phyloP scores from a whole-genome alignment of 805 yeast genomes.

The Kuraishia cidri region DNA sequence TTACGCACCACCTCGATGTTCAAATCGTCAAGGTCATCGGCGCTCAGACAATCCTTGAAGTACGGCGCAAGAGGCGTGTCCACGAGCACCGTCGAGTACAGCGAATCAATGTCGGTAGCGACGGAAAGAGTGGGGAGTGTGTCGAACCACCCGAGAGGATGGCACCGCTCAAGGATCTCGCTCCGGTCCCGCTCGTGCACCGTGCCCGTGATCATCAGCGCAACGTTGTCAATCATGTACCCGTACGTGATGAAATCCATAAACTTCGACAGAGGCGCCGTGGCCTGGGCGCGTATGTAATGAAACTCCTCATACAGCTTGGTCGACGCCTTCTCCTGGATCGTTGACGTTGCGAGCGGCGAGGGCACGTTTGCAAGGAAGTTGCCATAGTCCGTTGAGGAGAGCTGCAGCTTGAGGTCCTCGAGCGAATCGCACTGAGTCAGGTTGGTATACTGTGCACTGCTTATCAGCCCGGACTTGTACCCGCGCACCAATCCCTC shows the following conservation, averaged over 20 bases:
- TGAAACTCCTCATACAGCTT: slow-evolving; percentile 79
- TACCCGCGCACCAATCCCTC: slow-evolving; percentile 96
- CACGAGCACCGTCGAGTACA: slow-evolving; percentile 84
- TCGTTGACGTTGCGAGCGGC: slow-evolving; percentile 77
- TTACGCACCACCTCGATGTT: slow-evolving; percentile 94
- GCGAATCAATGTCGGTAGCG: slow-evolving; percentile 90
- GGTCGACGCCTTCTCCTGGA: slow-evolving; percentile 69
- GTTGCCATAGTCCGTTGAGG: slow-evolving; percentile 94
- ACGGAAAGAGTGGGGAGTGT: slow-evolving; percentile 91
- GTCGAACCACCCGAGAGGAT: slow-evolving; percentile 98
- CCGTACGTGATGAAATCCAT: slow-evolving; percentile 92
- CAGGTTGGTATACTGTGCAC: slow-evolving; percentile 80
- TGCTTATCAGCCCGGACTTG: slow-evolving; percentile 69
- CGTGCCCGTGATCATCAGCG: slow-evolving; percentile 93
- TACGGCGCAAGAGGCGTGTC: slow-evolving; percentile 98
- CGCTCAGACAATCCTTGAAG: slow-evolving; percentile 80
- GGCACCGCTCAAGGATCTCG: slow-evolving; percentile 85
- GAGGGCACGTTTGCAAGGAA: slow-evolving; percentile 77
- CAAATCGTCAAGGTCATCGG: slow-evolving; percentile 86
- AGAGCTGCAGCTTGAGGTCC: slow-evolving; percentile 86
- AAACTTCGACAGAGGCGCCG: slow-evolving; percentile 70
- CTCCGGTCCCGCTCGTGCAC: slow-evolving; percentile 87
- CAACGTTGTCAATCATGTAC: slow-evolving; percentile 97
- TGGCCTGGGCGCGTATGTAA: slow-evolving; percentile 77
- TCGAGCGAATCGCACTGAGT: slow-evolving; percentile 95